phyloP scores from a whole-genome alignment of 73 alveolate species.

The Blepharisma japonicum region DNA sequence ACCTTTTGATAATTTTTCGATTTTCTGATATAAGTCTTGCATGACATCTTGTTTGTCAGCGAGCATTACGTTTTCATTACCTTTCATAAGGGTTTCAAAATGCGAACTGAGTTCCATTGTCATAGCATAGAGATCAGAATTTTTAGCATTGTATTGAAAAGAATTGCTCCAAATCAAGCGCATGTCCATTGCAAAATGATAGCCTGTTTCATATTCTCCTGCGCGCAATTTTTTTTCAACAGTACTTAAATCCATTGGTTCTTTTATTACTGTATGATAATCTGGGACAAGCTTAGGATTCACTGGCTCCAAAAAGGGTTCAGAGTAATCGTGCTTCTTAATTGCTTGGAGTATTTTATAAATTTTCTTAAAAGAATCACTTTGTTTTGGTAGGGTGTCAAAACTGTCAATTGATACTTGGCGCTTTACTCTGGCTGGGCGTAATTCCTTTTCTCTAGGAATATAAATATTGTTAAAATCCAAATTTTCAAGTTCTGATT shows the following conservation, averaged over 20 bases:
- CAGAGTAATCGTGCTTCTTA: background rate
- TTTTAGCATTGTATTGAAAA: slow-evolving; percentile 21
- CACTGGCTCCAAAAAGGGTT: slow-evolving; percentile 38
- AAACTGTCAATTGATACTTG: too few relatives aligned
- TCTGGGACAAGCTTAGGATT: slow-evolving; percentile 60
- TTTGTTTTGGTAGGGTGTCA: too few relatives aligned
- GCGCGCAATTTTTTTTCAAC: slow-evolving; percentile 53
- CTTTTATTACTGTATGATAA: slow-evolving; percentile 70
- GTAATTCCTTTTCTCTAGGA: too few relatives aligned
- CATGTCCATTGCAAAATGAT: slow-evolving; percentile 38
- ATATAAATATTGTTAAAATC: too few relatives aligned
- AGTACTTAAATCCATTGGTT: slow-evolving; percentile 82
- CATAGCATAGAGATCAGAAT: slow-evolving; percentile 26
- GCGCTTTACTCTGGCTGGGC: too few relatives aligned
- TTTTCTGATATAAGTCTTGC: background rate
- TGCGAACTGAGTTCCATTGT: slow-evolving; percentile 34
- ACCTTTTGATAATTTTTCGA: background rate
- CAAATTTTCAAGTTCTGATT: too few relatives aligned
- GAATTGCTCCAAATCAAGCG: slow-evolving; percentile 38
- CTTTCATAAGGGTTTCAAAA: slow-evolving; percentile 29
- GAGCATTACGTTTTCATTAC: slow-evolving; percentile 7
- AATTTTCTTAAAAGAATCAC: too few relatives aligned
- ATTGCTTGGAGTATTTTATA: background rate
- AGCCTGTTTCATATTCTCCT: slow-evolving; percentile 29
- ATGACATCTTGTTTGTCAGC: background rate